These are phyloP conservation scores for Oldenlandia corymbosa DNA, from an alignment of 257 asterid species.

Conservation along the genomic window DNA sequence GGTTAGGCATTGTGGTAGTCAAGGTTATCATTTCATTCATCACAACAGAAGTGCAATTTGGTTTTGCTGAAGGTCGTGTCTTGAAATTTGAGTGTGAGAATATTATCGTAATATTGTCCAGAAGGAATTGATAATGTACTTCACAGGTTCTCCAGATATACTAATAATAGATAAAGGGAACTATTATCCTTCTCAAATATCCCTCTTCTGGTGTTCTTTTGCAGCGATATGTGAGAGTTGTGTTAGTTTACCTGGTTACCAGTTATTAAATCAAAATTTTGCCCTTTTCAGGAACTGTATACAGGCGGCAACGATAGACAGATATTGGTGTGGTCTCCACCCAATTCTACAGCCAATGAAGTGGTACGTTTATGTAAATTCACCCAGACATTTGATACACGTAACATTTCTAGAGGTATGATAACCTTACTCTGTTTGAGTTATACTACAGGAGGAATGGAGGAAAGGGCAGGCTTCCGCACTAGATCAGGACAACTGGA, in stretches of 20 bases:
- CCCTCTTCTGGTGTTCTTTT: background rate
- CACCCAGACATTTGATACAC: background rate
- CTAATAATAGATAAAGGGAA: background rate
- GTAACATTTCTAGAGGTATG: background rate
- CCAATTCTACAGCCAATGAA: slow-evolving; percentile 41
- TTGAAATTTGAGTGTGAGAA: background rate
- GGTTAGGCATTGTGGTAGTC: slow-evolving; percentile 28
- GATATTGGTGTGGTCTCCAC: slow-evolving; percentile 91
- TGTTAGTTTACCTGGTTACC: too few species aligned
- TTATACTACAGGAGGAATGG: slow-evolving; percentile 46
- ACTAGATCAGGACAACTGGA: slow-evolving; percentile 80
- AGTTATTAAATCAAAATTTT: too few species aligned
- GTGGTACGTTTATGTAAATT: slow-evolving; percentile 28
- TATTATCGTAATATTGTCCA: too few species aligned
- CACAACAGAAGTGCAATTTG: background rate
- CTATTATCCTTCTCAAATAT: background rate
- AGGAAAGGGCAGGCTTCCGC: slow-evolving; percentile 39
- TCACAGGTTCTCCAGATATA: background rate
- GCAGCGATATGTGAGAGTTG: too few species aligned
- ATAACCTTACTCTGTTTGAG: background rate
- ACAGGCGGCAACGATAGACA: slow-evolving; percentile 79
- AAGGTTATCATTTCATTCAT: background rate
- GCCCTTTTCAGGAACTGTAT: slow-evolving; percentile 57
- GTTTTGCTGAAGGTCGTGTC: background rate
- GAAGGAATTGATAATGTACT: background rate